Percentiles rank a stretch among this genome's conserved stretches.
phyloP scores from a whole-genome alignment of 1,139 yeast genomes.

The Debaryomycetaceae sp. region DNA sequence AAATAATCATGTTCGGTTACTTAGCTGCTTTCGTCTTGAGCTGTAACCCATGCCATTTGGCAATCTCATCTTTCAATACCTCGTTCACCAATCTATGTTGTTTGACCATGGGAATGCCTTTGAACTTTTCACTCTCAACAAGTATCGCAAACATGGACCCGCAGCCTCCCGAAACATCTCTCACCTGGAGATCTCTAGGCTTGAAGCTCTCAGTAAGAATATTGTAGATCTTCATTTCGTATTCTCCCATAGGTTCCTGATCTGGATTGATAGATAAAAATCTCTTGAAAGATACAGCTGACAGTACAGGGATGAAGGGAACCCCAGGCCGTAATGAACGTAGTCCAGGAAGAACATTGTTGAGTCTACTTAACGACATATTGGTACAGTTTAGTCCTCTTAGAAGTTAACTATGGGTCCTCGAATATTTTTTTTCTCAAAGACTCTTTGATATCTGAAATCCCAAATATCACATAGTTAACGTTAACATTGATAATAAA shows the following conservation, averaged over 20 bases:
- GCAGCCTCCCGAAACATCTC: conserved; percentile 90
- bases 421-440: neutral
- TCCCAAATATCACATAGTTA: neutral
- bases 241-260: conserved; percentile 47
- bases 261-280: conserved; percentile 6
- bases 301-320: neutral
- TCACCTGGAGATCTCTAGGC: conserved; percentile 62
- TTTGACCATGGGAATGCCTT: conserved; percentile 78
- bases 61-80: conserved; percentile 76
- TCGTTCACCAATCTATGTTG: conserved; percentile 90
- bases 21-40: conserved; percentile 62
- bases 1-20: neutral
- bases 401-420: too few relatives aligned
- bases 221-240: conserved; percentile 62
- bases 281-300: neutral
- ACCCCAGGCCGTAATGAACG: neutral
- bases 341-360: neutral
- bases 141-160: conserved; percentile 96
- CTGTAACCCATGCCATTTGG: conserved; percentile 94
- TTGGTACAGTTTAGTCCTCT: neutral
- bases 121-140: conserved; percentile 69
- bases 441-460: neutral
- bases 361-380: neutral
- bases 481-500: conserved; percentile 3
- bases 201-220: conserved; percentile 51